Conservation (phyloP, 768 basidiomycete species). For the Suillus spraguei region DNA sequence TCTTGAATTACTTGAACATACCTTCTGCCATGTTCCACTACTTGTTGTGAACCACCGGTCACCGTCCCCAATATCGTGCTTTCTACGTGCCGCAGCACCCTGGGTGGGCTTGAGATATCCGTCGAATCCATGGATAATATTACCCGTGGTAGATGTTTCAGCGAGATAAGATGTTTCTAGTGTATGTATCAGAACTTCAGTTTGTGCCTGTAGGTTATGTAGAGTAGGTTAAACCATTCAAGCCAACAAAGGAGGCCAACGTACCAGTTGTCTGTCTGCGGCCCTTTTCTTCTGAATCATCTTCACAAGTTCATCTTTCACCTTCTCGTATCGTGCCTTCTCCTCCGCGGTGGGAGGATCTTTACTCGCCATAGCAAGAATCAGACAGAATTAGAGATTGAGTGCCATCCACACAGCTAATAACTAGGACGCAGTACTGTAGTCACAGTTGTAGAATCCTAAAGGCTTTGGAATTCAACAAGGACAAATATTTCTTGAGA, state of each 20-base stretch:
- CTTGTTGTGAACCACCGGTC: conserved; percentile 85
- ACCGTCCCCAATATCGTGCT: conserved; percentile 73
- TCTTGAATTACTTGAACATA: conserved; percentile 24
- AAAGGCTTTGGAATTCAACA: conserved; percentile 1
- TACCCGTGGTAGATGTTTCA: conserved; percentile 82
- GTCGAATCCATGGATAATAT: conserved; percentile 88
- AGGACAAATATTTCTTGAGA: neutral
- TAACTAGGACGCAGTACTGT: no score
- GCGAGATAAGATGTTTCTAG: conserved; percentile 76
- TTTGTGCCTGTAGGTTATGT: conserved; percentile 56
- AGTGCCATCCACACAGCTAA: conserved; percentile 2
- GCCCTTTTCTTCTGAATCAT: conserved; percentile 75
- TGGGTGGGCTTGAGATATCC: conserved; percentile 79
- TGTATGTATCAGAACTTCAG: conserved; percentile 79
- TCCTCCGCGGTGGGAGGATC: conserved; percentile 60
- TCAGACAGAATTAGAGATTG: neutral
- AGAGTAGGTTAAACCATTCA: neutral
- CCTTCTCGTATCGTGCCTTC: conserved; percentile 66
- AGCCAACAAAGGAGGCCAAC: conserved; percentile 24
- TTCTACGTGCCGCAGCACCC: conserved; percentile 53
- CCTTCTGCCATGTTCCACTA: conserved; percentile 77
- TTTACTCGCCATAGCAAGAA: conserved; percentile 40
- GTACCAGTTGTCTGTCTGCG: conserved; percentile 76
- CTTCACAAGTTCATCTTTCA: conserved; percentile 74
- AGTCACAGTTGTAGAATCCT: no score